Evolutionary conservation across 805 yeast species (phyloP), one percentile per base, ranked within the genome.

Genomic region (Ogataea trehalophila): DNA sequence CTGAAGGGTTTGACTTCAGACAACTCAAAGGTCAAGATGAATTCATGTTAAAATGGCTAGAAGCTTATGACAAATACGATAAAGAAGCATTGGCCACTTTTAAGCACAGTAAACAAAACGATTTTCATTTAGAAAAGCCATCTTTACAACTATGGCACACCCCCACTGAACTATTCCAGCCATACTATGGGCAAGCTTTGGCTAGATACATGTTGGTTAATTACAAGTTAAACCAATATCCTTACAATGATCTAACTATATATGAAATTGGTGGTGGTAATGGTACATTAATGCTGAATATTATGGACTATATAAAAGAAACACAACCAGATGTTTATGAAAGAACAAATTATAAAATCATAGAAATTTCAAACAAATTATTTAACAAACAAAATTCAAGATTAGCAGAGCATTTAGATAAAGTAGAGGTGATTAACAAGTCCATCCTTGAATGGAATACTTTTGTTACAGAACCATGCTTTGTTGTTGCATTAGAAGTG

Each of bases 241-340:
- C 91, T 0, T 82, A 83, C 58, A 72, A 76, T 38, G 90, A 87
- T 59, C 69, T 92, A 41, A 74, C 80, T 6, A 85, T 88, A 23
- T 89, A 87, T 65, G 96, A 89, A 66, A 79, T 87, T 74, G 96
- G 95, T 49, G 95, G 90, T 18, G 96, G 96, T 55, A 88, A 88
- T 58, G 95, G 95, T 38, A 87, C 95, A 0, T 65, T 88, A 50
- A 88, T 89, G 96, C 63, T 74, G 45, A 84, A 87, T 58, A 77
- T 88, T 11, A 65, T 88, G 52, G 81, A 83, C 58, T 87, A 74
- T 60, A 74, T 88, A 50, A 71, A 77, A 51, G 67, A 67, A 26
- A 69, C 75, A 18, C 83, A 84, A 53, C 91, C 95, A 0, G 90
- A 85, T 36, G 80, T 87, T n/a, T 88, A 87, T 62, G 64, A 68